Evolutionary conservation across 306 rosid genomes (phyloP).

Genomic region (Albizia julibrissin): DNA sequence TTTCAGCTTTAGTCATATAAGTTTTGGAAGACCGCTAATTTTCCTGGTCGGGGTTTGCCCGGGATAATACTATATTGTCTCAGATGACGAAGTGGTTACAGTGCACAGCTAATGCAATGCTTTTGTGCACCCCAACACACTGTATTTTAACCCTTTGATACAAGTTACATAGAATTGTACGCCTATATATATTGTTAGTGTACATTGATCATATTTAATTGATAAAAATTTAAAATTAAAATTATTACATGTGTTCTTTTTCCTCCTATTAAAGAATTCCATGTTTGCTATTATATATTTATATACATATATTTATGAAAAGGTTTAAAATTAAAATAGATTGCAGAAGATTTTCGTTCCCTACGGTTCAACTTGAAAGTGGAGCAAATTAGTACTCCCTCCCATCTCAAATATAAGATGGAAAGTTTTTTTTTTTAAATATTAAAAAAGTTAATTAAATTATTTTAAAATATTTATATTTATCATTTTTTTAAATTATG

Average conservation of each 20-base stretch:
- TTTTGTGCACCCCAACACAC: neutral
- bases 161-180: too few relatives aligned
- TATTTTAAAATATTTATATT: too few relatives aligned
- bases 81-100: too few relatives aligned
- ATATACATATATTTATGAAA: neutral
- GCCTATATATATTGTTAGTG: too few relatives aligned
- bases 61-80: neutral
- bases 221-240: neutral
- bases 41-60: neutral
- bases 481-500: too few relatives aligned
- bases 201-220: neutral
- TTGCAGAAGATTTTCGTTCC: neutral
- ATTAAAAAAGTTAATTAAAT: too few relatives aligned
- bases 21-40: neutral
- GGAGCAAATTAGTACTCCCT: neutral
- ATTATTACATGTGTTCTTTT: neutral
- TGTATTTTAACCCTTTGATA: neutral
- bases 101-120: neutral
- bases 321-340: neutral
- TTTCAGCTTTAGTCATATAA: neutral
- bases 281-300: neutral
- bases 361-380: neutral
- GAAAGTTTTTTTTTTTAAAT: too few relatives aligned
- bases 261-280: neutral
- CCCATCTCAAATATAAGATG: too few relatives aligned